These are phyloP conservation scores for Amaranthus palmeri DNA, from an alignment of 148 eudicot genomes.

Conservation along the genomic window DNA sequence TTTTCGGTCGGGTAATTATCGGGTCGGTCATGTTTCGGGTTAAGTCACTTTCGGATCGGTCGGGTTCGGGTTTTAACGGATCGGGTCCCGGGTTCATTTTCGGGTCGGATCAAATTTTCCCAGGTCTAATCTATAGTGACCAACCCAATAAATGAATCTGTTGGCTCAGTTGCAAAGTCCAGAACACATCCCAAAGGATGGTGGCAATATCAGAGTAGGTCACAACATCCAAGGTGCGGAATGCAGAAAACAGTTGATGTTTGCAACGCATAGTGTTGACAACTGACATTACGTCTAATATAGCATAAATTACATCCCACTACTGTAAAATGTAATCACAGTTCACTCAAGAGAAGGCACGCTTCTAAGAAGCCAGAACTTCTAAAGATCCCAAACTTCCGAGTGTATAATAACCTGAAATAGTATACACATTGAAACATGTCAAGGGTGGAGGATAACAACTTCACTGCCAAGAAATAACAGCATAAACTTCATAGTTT, in stretches of 20 bases:
- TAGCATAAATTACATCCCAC: conserved; percentile 92
- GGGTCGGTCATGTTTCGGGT: too few species aligned
- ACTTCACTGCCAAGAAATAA: not conserved
- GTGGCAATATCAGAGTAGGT: conserved; percentile 87
- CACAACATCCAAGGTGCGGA: conserved; percentile 89
- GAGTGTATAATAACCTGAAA: conserved; percentile 90
- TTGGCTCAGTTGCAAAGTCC: conserved; percentile 79
- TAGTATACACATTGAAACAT: conserved; percentile 1
- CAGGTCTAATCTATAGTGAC: too few species aligned
- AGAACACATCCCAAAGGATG: conserved; percentile 79
- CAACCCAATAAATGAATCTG: conserved; percentile 80
- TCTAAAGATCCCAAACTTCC: conserved; percentile 94
- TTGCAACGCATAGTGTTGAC: conserved; percentile 69
- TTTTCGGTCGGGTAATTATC: too few species aligned
- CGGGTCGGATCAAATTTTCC: too few species aligned
- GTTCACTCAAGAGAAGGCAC: conserved; percentile 94
- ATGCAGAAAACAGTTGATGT: conserved; percentile 77
- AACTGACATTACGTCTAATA: conserved; percentile 65
- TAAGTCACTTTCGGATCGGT: too few species aligned
- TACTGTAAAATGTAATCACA: conserved; percentile 63
- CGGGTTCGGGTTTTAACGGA: too few species aligned
- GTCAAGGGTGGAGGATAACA: not conserved
- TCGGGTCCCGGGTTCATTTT: too few species aligned
- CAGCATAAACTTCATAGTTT: not conserved
- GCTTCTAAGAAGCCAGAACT: conserved; percentile 73